Conservation (phyloP, 345 rosid species). For the Citrus sp. region DNA sequence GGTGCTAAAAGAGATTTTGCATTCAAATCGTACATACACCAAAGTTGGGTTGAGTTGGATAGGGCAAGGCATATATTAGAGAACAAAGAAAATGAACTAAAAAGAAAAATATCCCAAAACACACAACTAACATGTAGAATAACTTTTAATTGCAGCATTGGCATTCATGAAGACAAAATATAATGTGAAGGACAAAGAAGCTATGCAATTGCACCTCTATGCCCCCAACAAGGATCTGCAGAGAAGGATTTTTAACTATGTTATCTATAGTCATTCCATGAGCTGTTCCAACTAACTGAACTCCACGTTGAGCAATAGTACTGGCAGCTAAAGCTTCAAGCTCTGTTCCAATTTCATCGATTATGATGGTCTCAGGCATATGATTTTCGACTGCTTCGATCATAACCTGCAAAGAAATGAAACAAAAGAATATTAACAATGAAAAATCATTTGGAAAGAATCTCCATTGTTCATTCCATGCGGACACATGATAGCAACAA, state of each 20-base stretch:
- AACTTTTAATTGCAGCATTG: not conserved
- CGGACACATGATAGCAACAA: not conserved
- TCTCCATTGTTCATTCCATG: not conserved
- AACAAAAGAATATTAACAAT: not conserved
- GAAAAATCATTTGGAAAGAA: not conserved
- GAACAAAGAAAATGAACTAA: not conserved
- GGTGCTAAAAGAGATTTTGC: not conserved
- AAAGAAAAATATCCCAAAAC: not conserved
- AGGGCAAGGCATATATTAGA: not conserved
- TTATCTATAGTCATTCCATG: conserved; percentile 94
- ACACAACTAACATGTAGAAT: conserved; percentile 1
- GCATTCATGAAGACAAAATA: not conserved
- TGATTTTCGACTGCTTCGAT: conserved; percentile 99
- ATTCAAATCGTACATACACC: not conserved
- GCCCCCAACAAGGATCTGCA: conserved; percentile 89
- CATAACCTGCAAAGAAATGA: conserved; percentile 61
- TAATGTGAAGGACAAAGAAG: conserved; percentile 7
- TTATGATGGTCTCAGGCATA: conserved; percentile 91
- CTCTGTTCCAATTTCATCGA: conserved; percentile 96
- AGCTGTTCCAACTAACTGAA: conserved; percentile 94
- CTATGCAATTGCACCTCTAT: conserved; percentile 55
- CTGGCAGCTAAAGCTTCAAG: conserved; percentile 97
- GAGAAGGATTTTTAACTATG: conserved; percentile 87
- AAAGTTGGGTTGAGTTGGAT: not conserved
- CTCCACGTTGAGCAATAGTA: conserved; percentile 97